A percentile compares a stretch with the other conserved stretches of the same genome.
Evolutionary conservation across 768 basidiomycete genomes (phyloP).

Genomic region (Clitopilus passeckerianus): DNA sequence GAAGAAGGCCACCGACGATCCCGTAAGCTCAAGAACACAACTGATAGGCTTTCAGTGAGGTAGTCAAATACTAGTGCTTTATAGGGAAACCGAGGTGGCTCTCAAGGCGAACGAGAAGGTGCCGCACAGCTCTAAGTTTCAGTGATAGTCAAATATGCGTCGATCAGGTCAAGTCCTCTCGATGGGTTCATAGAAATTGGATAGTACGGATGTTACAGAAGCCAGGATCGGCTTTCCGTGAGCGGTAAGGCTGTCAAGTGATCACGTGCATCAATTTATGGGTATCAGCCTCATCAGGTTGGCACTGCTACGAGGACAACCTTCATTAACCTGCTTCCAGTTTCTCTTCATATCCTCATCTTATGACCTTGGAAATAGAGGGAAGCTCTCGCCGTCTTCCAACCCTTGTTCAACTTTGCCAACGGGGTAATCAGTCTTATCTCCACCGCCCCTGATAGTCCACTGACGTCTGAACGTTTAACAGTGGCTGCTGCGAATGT

Average conservation of each 20-base stretch:
- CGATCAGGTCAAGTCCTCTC: background rate
- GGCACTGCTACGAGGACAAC: background rate
- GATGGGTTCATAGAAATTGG: background rate
- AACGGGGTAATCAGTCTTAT: slow-evolving; percentile 47
- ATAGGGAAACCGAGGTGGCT: background rate
- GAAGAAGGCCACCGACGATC: background rate
- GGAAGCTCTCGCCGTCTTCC: slow-evolving; percentile 41
- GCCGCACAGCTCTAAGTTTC: no score
- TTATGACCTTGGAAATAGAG: slow-evolving; percentile 29
- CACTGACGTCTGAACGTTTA: background rate
- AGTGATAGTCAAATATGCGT: background rate
- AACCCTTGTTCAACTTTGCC: slow-evolving; percentile 64
- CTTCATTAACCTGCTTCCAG: background rate
- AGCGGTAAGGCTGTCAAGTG: background rate
- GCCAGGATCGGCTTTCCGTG: background rate
- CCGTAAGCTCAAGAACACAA: background rate
- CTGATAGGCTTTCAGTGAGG: background rate
- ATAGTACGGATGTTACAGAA: background rate
- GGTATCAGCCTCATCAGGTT: background rate
- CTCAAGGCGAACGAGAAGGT: background rate
- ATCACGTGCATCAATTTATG: background rate
- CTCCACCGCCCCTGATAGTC: slow-evolving; percentile 7
- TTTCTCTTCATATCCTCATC: background rate
- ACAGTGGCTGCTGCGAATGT: slow-evolving; percentile 57
- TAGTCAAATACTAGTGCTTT: no score